Conservation (phyloP, 179 eudicot species). For the Amaranthus tricolor region DNA sequence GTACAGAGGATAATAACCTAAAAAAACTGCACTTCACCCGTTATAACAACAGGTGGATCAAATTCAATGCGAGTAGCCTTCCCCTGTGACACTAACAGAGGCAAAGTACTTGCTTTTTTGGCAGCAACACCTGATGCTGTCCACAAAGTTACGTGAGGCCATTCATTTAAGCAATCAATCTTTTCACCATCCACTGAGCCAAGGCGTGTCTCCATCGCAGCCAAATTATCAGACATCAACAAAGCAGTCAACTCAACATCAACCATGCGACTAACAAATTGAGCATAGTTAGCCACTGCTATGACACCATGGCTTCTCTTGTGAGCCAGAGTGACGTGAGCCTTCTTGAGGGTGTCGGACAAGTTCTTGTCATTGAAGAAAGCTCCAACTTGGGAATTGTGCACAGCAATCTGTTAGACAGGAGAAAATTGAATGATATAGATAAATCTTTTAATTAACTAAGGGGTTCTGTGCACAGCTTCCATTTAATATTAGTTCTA, state of each 20-base stretch:
- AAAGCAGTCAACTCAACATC: slow-evolving; percentile 63
- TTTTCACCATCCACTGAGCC: slow-evolving; percentile 80
- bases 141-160: slow-evolving; percentile 95
- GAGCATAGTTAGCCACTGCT: slow-evolving; percentile 74
- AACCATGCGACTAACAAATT: slow-evolving; percentile 49
- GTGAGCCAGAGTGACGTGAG: slow-evolving; percentile 90
- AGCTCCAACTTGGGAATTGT: slow-evolving; percentile 44
- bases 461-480: background rate
- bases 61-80: slow-evolving; percentile 68
- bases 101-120: slow-evolving; percentile 70
- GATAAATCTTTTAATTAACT: background rate
- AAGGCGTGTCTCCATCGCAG: slow-evolving; percentile 71
- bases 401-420: slow-evolving; percentile 46
- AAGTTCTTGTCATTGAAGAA: slow-evolving; percentile 49
- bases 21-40: slow-evolving; percentile 58
- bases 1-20: slow-evolving; percentile 15
- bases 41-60: slow-evolving; percentile 56
- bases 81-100: slow-evolving; percentile 55
- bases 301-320: slow-evolving; percentile 84
- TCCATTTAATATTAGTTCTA: background rate
- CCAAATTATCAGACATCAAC: slow-evolving; percentile 63
- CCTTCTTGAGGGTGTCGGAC: slow-evolving; percentile 43
- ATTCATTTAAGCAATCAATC: slow-evolving; percentile 57
- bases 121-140: slow-evolving; percentile 62
- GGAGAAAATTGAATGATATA: background rate